Evolutionary conservation across 2,329 filamentous ascomycete genomes (phyloP), one percentile per base, ranked within the genome.

Genomic region (Amesomyces nigricolor): DNA sequence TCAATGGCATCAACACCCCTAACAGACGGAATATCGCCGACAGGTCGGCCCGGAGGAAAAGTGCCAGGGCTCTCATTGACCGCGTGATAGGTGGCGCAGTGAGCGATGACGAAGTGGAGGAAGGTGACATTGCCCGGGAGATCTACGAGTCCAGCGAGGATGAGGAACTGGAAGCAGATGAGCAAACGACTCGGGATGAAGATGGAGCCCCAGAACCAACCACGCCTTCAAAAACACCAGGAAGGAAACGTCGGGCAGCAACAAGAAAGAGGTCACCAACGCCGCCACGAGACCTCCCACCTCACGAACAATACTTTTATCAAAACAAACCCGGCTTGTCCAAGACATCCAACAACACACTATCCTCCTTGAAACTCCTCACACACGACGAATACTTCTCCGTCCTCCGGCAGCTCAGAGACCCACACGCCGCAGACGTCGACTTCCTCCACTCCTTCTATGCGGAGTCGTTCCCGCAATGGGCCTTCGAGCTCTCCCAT

Each of bases 331-430:
- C 89, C 0, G 91, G 89, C 2, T 80, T 84, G 4, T 78, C 83
- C 44, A 91, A 91, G 71, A 96, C 92, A 0, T 96, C 91, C 1
- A 87, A 89, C 67, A 94, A 94, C 62, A 95, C 84, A 0, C 77
- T 97, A 5, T 79, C 86, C 0, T 84, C 86, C 4, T 75, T 95
- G 35, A 77, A 82, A 4, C 76, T 96, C 10, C 82, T 97, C 54
- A 91, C 88, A 1, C 91, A 96, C 66, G 91, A 97, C 55, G 90
- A 96, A 67, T 99, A 94, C 71, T 95, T 95, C 64, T 77, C 81
- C 44, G 73, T 87, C 30, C 75, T 89, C 30, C 78, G 81, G 37
- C 75, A 79, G 37, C 83, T 84, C 61, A 67, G 77, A 56, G 87
- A 95, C 62, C 81, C 80, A 0, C 91, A 96, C 68, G 75, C 76